Conservation (phyloP, 805 yeast genomes). For the Kodamaea nitidulidarum region DNA sequence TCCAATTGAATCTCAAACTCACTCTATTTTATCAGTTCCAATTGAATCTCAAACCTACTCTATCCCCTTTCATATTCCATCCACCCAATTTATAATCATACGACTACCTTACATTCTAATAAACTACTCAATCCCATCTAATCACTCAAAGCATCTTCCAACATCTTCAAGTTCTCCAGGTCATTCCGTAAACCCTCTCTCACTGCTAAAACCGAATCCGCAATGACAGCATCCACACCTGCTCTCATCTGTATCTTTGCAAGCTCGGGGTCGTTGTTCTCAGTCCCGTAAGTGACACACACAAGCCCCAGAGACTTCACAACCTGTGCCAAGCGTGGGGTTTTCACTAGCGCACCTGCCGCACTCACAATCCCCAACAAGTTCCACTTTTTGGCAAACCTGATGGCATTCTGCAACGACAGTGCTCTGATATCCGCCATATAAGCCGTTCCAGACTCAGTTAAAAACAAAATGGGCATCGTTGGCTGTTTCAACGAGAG, state of each 20-base stretch:
- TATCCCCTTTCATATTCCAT: too few species aligned
- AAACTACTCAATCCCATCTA: too few species aligned
- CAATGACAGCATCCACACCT: slow-evolving; percentile 98
- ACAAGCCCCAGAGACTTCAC: slow-evolving; percentile 88
- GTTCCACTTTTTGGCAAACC: slow-evolving; percentile 90
- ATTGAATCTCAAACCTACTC: too few species aligned
- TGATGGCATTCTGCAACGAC: slow-evolving; percentile 83
- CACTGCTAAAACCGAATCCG: slow-evolving; percentile 91
- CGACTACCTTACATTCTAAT: too few species aligned
- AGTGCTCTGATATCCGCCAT: slow-evolving; percentile 91
- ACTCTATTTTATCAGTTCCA: too few species aligned
- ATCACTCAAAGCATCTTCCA: slow-evolving; percentile 15
- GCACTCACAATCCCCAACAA: slow-evolving; percentile 88
- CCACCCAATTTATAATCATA: too few species aligned
- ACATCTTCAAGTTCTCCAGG: slow-evolving; percentile 19
- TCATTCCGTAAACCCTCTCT: slow-evolving; percentile 63
- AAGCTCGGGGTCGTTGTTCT: slow-evolving; percentile 79
- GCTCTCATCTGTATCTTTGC: slow-evolving; percentile 84
- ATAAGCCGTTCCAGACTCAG: slow-evolving; percentile 78
- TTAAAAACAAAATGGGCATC: slow-evolving; percentile 83
- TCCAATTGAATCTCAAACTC: too few species aligned
- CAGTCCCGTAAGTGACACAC: slow-evolving; percentile 85
- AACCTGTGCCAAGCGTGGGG: slow-evolving; percentile 88
- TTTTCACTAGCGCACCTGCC: slow-evolving; percentile 77
- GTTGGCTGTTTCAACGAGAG: slow-evolving; percentile 89